phyloP scores from a whole-genome alignment of 2,329 filamentous ascomycete genomes.

The Incumbomyces delicatus region DNA sequence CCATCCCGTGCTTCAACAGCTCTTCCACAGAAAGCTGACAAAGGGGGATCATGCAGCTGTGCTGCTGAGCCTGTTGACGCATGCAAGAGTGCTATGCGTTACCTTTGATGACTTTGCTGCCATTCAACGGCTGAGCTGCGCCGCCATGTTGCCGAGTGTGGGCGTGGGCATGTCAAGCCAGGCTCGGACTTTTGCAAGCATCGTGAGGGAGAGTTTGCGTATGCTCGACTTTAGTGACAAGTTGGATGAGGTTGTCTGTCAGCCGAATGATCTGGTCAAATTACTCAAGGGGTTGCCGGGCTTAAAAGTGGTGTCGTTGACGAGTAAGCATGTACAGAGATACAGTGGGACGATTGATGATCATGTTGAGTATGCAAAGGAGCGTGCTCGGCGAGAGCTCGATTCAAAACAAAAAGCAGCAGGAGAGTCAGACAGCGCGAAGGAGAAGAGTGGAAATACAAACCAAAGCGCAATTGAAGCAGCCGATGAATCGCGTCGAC shows the following conservation, averaged over 20 bases:
- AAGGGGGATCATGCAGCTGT: constrained; percentile 1
- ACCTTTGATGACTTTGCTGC: constrained; percentile 1
- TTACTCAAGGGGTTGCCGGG: background rate
- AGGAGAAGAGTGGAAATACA: background rate
- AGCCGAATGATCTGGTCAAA: constrained; percentile 3
- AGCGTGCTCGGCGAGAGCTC: background rate
- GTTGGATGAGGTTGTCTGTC: constrained; percentile 5
- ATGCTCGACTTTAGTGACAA: constrained; percentile 6
- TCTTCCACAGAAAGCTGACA: constrained; percentile 4
- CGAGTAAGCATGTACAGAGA: constrained; percentile 5
- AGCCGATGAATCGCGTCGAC: background rate
- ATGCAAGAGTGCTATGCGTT: constrained; percentile 2
- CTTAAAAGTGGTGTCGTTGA: background rate
- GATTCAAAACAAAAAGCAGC: background rate
- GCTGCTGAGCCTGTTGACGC: background rate
- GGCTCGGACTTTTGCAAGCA: constrained; percentile 1
- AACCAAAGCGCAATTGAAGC: background rate
- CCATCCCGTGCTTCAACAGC: constrained; percentile 1
- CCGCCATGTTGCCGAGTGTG: background rate
- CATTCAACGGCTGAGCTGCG: background rate
- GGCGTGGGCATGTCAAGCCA: background rate
- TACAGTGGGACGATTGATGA: constrained; percentile 6
- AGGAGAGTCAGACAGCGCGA: too few relatives aligned
- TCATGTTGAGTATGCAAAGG: constrained; percentile 3
- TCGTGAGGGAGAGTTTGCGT: background rate